These are phyloP conservation scores for Xylariaceae sp. DNA, from an alignment of 2,329 filamentous ascomycete genomes.

Conservation along the genomic window DNA sequence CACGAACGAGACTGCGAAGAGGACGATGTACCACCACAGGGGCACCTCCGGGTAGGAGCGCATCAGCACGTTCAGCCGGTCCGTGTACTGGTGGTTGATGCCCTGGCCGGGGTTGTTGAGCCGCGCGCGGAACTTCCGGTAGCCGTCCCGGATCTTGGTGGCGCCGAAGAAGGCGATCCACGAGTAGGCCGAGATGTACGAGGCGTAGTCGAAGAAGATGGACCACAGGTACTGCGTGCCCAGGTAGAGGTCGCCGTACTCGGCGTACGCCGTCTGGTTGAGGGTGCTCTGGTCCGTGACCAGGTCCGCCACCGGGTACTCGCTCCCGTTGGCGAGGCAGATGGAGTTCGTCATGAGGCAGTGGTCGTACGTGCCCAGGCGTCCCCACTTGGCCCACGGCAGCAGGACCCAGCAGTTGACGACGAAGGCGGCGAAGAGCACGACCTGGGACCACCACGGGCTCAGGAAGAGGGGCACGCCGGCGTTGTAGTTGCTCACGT, in stretches of 20 bases:
- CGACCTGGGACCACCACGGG: conserved; percentile 52
- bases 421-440: conserved; percentile 47
- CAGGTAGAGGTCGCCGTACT: conserved; percentile 48
- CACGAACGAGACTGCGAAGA: conserved; percentile 43
- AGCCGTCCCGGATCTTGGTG: conserved; percentile 36
- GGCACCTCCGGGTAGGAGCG: conserved; percentile 51
- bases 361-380: conserved; percentile 42
- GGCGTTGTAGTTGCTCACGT: conserved; percentile 44
- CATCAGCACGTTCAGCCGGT: conserved; percentile 52
- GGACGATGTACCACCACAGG: conserved; percentile 46
- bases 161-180: conserved; percentile 53
- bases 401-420: conserved; percentile 51
- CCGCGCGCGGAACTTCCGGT: conserved; percentile 34
- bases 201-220: conserved; percentile 55
- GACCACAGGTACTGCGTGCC: conserved; percentile 50
- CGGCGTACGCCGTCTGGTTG: conserved; percentile 39
- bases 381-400: conserved; percentile 51
- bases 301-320: conserved; percentile 34
- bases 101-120: conserved; percentile 19
- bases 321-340: conserved; percentile 40
- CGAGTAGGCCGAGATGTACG: conserved; percentile 48
- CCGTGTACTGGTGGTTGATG: conserved; percentile 49
- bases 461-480: conserved; percentile 39
- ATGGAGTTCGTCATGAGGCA: conserved; percentile 52
- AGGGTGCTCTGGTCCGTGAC: conserved; percentile 36